Base-by-base conservation (phyloP, 139 green algal species). In the Tetradesmus lagerheimii region DNA sequence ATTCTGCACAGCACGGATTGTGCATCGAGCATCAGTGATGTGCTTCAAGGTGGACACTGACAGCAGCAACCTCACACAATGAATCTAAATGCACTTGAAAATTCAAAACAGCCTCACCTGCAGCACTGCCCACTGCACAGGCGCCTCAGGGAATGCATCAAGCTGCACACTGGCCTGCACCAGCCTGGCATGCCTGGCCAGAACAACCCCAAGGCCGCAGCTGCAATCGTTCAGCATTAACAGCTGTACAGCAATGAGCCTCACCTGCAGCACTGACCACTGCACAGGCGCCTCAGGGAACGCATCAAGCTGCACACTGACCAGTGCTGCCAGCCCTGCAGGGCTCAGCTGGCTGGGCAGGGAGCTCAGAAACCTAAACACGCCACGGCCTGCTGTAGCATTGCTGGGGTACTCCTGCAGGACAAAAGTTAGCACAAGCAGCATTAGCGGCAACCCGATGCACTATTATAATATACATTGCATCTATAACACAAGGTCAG, bases 231-330 rank as follows among this genome's bases (percentile, higher is more conserved):
- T 16, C 8, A 53, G 45, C 45, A 6, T 53, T 53, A 53, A 16
- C 45, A 53, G 45, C 6, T 53, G 11, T 53, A 53, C 11, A 50
- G 43, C 47, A 14, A 20, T 71, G 15, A 16, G 57, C 57, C 57
- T n/a, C 57, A 71, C 34, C 43, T 77, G 81, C 81, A 87, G 81
- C 16, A 77, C 34, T 5, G 43, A 6, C 81, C 81, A 87, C 16
- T 77, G 47, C 31, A 29, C 16, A 50, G 50, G 50, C 0, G 31
- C n/a, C 38, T 80, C 38, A 29, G 83, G 83, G 14, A 80, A 88
- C 43, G 76, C 83, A 43, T 88, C 83, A 8, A 88, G 83, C 83
- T 88, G 64, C 64, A 88, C 11, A 29, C 37, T 80, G 64, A 12
- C 8, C 38, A 88, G 3, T 39, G 57, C 43, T 5, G 27, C 31